These are phyloP conservation scores for Coemansia sp. DNA, from an alignment of 192 early-diverging fungal genomes.

Conservation along the genomic window DNA sequence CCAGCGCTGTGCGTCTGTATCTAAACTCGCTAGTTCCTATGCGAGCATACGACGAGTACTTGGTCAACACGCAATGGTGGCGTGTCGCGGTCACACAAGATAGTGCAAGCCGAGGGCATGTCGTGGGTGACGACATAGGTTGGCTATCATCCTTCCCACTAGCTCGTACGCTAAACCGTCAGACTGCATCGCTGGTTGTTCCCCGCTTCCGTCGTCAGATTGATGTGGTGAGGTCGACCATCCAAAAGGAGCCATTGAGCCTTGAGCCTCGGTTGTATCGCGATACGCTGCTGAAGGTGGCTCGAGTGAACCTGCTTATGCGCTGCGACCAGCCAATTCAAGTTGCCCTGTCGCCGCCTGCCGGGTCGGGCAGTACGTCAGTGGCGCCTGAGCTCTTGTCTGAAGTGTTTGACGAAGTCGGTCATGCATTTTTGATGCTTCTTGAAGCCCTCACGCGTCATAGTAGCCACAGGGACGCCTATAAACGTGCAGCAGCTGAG, in stretches of 20 bases:
- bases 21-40: slow-evolving; percentile 51
- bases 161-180: slow-evolving; percentile 37
- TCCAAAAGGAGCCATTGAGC: slow-evolving; percentile 45
- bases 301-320: slow-evolving; percentile 30
- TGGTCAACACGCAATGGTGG: slow-evolving; percentile 53
- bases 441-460: slow-evolving; percentile 45
- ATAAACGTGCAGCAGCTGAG: slow-evolving; percentile 28
- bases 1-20: slow-evolving; percentile 50
- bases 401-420: slow-evolving; percentile 31
- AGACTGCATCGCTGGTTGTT: slow-evolving; percentile 32
- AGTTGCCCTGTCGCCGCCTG: background rate
- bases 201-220: slow-evolving; percentile 46
- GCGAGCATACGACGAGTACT: slow-evolving; percentile 49
- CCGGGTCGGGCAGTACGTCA: background rate
- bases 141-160: slow-evolving; percentile 46
- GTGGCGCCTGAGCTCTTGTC: slow-evolving; percentile 4
- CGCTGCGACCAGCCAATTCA: slow-evolving; percentile 4
- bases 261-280: slow-evolving; percentile 51
- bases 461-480: slow-evolving; percentile 41
- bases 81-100: slow-evolving; percentile 3
- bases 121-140: slow-evolving; percentile 20
- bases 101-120: slow-evolving; percentile 6
- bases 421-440: slow-evolving; percentile 37
- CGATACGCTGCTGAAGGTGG: slow-evolving; percentile 44
- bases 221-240: slow-evolving; percentile 33